phyloP scores from a whole-genome alignment of 2,329 filamentous ascomycete species.

The Diatrype stigma region DNA sequence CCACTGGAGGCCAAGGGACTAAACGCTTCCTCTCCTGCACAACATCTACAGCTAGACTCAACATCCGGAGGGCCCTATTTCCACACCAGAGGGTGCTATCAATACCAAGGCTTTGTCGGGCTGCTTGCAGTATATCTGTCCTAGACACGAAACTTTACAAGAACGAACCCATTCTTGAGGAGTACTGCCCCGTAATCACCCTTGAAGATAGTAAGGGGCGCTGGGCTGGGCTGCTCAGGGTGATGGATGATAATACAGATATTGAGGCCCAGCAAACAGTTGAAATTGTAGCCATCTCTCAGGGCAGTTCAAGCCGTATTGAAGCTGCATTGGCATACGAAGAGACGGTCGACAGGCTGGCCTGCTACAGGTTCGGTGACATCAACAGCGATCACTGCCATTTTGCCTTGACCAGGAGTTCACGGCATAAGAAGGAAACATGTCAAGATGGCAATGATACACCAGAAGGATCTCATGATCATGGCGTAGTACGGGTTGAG shows the following conservation, averaged over 20 bases:
- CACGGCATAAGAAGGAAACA: neutral
- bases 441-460: neutral
- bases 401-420: neutral
- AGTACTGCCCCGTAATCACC: neutral
- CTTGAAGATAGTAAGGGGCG: neutral
- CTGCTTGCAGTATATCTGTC: neutral
- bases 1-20: neutral
- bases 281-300: neutral
- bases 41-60: neutral
- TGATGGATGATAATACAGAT: neutral
- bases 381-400: neutral
- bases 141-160: neutral
- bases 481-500: neutral
- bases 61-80: neutral
- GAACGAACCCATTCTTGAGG: neutral
- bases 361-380: neutral
- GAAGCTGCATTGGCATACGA: neutral
- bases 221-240: neutral
- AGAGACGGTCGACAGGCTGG: neutral
- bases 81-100: neutral
- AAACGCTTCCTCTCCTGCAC: neutral
- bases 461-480: neutral
- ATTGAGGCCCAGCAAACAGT: neutral
- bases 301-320: neutral
- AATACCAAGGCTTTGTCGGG: neutral